phyloP scores from a whole-genome alignment of 495 filamentous ascomycete species.

The Xeromyces bisporus region DNA sequence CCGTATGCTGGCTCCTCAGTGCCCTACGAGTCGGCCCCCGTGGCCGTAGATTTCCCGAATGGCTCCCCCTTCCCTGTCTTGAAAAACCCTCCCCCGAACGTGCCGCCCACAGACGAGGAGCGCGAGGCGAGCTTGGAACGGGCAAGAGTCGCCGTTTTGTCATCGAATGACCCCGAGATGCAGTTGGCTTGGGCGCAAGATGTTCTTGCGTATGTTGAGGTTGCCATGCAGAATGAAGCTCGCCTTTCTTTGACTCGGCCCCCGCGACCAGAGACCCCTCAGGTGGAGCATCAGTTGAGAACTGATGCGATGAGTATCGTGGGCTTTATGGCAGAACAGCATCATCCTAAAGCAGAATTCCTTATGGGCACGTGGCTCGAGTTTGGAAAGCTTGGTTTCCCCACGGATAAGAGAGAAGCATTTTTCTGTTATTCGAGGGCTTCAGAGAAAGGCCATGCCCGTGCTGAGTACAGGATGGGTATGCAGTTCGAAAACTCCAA shows the following conservation, averaged over 20 bases:
- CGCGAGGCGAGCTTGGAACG: constrained; percentile 74
- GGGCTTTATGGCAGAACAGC: constrained; percentile 72
- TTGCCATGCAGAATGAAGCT: constrained; percentile 51
- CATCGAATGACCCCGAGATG: constrained; percentile 90
- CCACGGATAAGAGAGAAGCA: constrained; percentile 85
- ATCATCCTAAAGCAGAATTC: constrained; percentile 86
- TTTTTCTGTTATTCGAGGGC: constrained; percentile 70
- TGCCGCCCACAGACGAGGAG: constrained; percentile 88
- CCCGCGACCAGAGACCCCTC: constrained; percentile 58
- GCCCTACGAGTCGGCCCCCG: constrained; percentile 25
- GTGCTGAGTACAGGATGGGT: constrained; percentile 91
- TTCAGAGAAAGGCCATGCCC: constrained; percentile 79
- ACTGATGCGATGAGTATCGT: constrained; percentile 86
- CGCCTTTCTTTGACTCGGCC: constrained; percentile 46
- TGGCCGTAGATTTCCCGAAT: constrained; percentile 47
- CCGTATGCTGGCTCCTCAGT: neutral
- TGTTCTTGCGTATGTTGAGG: constrained; percentile 74
- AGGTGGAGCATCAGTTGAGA: constrained; percentile 70
- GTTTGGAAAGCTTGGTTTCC: constrained; percentile 86
- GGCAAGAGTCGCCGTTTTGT: constrained; percentile 66
- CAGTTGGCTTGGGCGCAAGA: constrained; percentile 95
- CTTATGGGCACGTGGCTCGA: constrained; percentile 95
- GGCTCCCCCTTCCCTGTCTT: constrained; percentile 88
- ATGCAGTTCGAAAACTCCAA: constrained; percentile 96
- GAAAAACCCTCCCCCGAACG: constrained; percentile 64